Base-by-base conservation (phyloP, 2,329 filamentous ascomycete species). In the Chaetoscypha palmicola region DNA sequence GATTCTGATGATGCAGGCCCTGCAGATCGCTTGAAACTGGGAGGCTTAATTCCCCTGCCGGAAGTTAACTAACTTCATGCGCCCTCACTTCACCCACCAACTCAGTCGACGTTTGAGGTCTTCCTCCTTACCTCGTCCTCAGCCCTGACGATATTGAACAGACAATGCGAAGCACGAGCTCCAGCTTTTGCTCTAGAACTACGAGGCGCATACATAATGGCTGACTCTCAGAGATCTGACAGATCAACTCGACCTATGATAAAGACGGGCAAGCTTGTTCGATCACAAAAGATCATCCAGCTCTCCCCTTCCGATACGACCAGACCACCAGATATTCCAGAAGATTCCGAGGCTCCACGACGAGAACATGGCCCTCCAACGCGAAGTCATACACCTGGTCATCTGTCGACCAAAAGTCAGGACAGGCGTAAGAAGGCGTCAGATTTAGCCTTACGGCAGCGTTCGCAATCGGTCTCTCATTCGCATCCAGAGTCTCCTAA, bases 331-430 rank as follows among this genome's bases (percentile, higher is more conserved):
- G 61, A 62, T 48, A 62, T 61, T 22, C 57, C 55, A 46, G 61
- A 68, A 51, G 60, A 66, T 45, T 60, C 61, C 22, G 63, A 66
- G 41, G 42, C 45, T 58, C 46, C 62, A 9, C 5, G 22, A 52
- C 45, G 64, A 66, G 48, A 63, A 58, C 43, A 56, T 57, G 14
- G 57, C 60, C 42, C 62, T 49, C 63, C 69, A 37, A 58, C 74
- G 34, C 71, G 77, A 52, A 79, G 72, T 57, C 77, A 81, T 59
- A 81, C 77, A 1, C 77, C 77, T 1, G 76, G 77, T 45, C 76
- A 80, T 55, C 68, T 81, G 31, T 65, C 78, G 10, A 71, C 73
- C 52, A 79, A 74, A 64, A 77, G 73, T 63, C 71, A 61, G 32
- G 59, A 61, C 35, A 52, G 54, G 37, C 40, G 54, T 46, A 62